Evolutionary conservation across 176 grass and related monocot species (phyloP).

Genomic region (Juncus inflexus): DNA sequence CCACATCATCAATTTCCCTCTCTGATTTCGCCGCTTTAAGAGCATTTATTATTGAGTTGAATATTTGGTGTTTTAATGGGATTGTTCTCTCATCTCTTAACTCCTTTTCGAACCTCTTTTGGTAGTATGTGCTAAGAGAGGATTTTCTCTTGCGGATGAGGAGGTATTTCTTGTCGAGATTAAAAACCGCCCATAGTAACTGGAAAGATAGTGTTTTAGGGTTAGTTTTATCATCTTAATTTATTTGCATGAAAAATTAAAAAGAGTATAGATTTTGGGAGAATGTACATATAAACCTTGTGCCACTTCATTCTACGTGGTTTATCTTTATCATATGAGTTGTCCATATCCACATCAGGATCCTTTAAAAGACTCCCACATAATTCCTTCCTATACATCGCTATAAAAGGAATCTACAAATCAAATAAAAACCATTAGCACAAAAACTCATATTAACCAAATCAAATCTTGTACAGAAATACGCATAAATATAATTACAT

Average conservation of each 20-base stretch:
- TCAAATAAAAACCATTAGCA: too few species aligned
- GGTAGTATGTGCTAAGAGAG: slow-evolving; percentile 69
- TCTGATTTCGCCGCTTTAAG: slow-evolving; percentile 88
- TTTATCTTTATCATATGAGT: slow-evolving; percentile 15
- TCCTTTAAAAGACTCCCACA: slow-evolving; percentile 65
- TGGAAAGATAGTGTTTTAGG: too few species aligned
- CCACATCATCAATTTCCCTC: slow-evolving; percentile 94
- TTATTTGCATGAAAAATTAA: slow-evolving; percentile 18
- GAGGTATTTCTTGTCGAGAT: slow-evolving; percentile 85
- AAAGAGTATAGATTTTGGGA: too few species aligned
- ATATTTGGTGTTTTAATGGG: slow-evolving; percentile 50
- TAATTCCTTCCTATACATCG: slow-evolving; percentile 87
- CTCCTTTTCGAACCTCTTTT: slow-evolving; percentile 81
- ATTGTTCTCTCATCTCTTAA: slow-evolving; percentile 60
- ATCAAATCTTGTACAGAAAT: too few species aligned
- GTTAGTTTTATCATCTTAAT: too few species aligned
- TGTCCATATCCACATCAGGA: slow-evolving; percentile 23
- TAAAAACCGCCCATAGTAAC: slow-evolving; percentile 80
- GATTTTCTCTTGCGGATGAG: slow-evolving; percentile 94
- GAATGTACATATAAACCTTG: slow-evolving; percentile 65
- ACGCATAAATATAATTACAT: slow-evolving; percentile 54
- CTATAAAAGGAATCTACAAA: slow-evolving; percentile 86
- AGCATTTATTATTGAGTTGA: slow-evolving; percentile 63
- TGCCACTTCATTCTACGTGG: slow-evolving; percentile 51
- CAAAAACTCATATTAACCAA: too few species aligned